phyloP scores from a whole-genome alignment of 2,329 filamentous ascomycete species.

The Aureobasidium sp. region DNA sequence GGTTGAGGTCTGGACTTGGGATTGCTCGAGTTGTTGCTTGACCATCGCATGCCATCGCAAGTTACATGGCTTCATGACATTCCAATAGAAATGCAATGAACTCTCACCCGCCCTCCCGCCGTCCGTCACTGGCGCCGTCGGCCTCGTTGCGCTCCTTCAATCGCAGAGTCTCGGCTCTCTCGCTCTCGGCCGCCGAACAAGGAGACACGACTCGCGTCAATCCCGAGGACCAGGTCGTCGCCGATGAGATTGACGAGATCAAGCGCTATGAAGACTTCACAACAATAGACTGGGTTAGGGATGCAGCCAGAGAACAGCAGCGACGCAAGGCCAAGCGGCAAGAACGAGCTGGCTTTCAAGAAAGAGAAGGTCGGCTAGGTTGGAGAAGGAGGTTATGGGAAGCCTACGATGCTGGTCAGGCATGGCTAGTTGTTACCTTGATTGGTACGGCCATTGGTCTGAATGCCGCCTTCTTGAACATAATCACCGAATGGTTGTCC shows the following conservation, averaged over 20 bases:
- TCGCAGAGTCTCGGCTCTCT: constrained; percentile 62
- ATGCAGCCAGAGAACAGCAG: constrained; percentile 83
- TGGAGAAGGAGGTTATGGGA: constrained; percentile 79
- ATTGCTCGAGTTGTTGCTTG: not conserved
- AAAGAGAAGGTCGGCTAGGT: constrained; percentile 59
- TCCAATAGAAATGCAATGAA: constrained; percentile 2
- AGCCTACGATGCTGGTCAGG: constrained; percentile 91
- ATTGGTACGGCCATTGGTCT: constrained; percentile 89
- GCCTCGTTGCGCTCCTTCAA: constrained; percentile 46
- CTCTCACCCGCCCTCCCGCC: constrained; percentile 21
- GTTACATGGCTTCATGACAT: not conserved
- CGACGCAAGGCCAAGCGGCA: constrained; percentile 69
- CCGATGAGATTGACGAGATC: constrained; percentile 95
- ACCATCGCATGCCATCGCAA: not conserved
- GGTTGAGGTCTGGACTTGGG: not conserved
- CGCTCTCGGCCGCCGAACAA: constrained; percentile 56
- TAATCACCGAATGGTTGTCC: constrained; percentile 92
- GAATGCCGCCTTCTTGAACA: constrained; percentile 89
- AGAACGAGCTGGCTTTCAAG: constrained; percentile 65
- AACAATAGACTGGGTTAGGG: constrained; percentile 98
- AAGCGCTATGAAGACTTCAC: constrained; percentile 98
- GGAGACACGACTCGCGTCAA: constrained; percentile 50
- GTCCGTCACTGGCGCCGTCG: constrained; percentile 46
- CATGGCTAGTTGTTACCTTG: constrained; percentile 94
- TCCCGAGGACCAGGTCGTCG: constrained; percentile 63